Conservation (phyloP, 2,329 filamentous ascomycete genomes). For the Neofusicoccum kwambonambiense region DNA sequence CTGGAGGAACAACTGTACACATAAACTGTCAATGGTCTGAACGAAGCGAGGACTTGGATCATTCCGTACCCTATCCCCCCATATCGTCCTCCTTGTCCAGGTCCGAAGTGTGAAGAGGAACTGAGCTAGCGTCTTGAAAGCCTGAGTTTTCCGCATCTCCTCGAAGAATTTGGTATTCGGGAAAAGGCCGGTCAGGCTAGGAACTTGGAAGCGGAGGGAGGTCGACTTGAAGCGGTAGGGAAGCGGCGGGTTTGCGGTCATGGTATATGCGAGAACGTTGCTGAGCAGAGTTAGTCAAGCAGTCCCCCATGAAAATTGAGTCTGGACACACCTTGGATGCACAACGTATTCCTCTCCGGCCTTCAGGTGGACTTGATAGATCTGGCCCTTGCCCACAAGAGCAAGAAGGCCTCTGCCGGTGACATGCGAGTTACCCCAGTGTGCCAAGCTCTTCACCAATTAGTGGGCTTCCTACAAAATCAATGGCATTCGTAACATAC, state of each 20-base stretch:
- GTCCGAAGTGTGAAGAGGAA: constrained; percentile 70
- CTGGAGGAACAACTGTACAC: constrained; percentile 71
- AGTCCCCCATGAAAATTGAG: background rate
- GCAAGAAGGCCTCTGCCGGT: constrained; percentile 86
- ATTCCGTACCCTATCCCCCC: constrained; percentile 73
- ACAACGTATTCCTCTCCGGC: constrained; percentile 87
- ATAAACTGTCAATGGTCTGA: background rate
- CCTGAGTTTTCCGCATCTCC: constrained; percentile 66
- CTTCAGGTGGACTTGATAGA: constrained; percentile 79
- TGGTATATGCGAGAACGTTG: constrained; percentile 86
- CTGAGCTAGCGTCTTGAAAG: constrained; percentile 69
- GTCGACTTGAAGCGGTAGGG: constrained; percentile 87
- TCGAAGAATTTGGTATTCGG: constrained; percentile 69
- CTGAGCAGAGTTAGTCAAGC: constrained; percentile 40
- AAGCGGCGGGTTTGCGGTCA: constrained; percentile 69
- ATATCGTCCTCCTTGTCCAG: constrained; percentile 76
- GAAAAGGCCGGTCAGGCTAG: constrained; percentile 64
- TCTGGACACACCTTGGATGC: constrained; percentile 63
- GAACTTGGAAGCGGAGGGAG: constrained; percentile 73
- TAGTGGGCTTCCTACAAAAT: constrained; percentile 28
- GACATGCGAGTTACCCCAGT: constrained; percentile 89
- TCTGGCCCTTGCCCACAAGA: constrained; percentile 80
- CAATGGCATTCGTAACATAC: constrained; percentile 38
- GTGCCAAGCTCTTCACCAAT: constrained; percentile 62
- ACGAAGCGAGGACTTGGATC: background rate